Base-by-base conservation (phyloP, 345 rosid species). In the Dipteronia sinensis region DNA sequence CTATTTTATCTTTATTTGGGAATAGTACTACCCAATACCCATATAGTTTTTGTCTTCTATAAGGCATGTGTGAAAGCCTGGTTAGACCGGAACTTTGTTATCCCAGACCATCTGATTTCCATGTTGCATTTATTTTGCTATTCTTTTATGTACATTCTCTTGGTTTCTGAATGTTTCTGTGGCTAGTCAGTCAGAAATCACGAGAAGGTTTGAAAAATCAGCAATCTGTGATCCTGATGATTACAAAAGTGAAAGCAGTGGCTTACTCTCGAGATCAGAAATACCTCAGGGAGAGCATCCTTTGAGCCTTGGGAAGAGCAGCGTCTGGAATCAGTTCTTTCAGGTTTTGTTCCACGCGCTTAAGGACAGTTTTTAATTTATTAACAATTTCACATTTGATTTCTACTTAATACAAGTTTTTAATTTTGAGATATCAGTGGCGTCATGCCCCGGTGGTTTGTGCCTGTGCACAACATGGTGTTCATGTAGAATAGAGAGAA, bases 121-220 rank as follows among this genome's bases (percentile, higher is more conserved):
- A 5, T 51, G 7, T 69, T 79, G 42, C 82, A 70, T 65, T 73
- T 55, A 4, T 51, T 40, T 9, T 58, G 31, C 40, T 31, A 59
- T 69, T 80, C 44, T 76, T 34, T 10, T 51, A 69, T 82, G 68
- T 72, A 61, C 77, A 77, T 29, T 67, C 10, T 79, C 75, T 56
- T 42, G 80, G 65, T 82, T 82, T 86, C 91, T 91, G 79, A 89
- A 73, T 87, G 76, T 86, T 87, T 89, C 80, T 88, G 85, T 88
- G 97, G 91, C 90, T 95, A 90, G 94, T 86, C 88, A 95, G 99
- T 89, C 99, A 84, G 97, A 95, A 87, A 87, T 95, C 69, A 81
- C 96, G 17, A 89, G 98, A 89, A 93, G 86, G 87, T 72, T 92
- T 91, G 95, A 93, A 73, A 88, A 90, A 75, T 81, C 92, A 22